A percentile compares a stretch with the other conserved stretches of the same genome.
Conservation (phyloP, 371 early-diverging fungal species). For the Lichtheimia ornata region DNA sequence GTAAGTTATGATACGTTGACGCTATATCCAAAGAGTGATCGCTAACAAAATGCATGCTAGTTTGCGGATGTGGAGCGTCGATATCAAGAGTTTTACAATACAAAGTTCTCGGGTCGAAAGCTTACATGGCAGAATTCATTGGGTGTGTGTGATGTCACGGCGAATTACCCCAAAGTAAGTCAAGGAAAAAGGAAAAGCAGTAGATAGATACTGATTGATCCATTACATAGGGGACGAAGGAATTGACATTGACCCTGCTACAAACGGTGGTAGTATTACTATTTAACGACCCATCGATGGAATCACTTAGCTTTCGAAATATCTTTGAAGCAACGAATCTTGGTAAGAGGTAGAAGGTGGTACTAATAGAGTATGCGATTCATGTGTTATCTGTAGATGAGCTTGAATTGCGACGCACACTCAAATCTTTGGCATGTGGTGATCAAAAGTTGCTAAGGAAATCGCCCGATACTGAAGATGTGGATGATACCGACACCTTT, state of each 20-base stretch:
- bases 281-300: slow-evolving; percentile 66
- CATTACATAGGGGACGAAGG: slow-evolving; percentile 15
- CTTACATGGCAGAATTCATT: slow-evolving; percentile 87
- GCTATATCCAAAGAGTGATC: background rate
- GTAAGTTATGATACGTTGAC: slow-evolving; percentile 29
- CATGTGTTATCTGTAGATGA: slow-evolving; percentile 43
- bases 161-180: slow-evolving; percentile 61
- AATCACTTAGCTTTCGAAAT: slow-evolving; percentile 63
- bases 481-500: slow-evolving; percentile 68
- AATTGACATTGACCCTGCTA: slow-evolving; percentile 63
- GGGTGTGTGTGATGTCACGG: slow-evolving; percentile 75
- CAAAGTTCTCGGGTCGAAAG: slow-evolving; percentile 74
- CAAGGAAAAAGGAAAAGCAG: background rate
- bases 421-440: slow-evolving; percentile 86
- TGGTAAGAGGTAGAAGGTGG: slow-evolving; percentile 33
- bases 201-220: background rate
- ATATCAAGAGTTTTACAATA: slow-evolving; percentile 77
- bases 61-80: slow-evolving; percentile 61
- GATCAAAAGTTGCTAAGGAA: slow-evolving; percentile 77
- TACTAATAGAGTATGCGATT: background rate
- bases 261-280: slow-evolving; percentile 77
- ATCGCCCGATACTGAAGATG: slow-evolving; percentile 51
- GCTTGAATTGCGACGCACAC: slow-evolving; percentile 73
- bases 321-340: slow-evolving; percentile 68
- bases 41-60: background rate